Conservation (phyloP, 2,329 filamentous ascomycete species). For the Dryadomyces sulphureus region DNA sequence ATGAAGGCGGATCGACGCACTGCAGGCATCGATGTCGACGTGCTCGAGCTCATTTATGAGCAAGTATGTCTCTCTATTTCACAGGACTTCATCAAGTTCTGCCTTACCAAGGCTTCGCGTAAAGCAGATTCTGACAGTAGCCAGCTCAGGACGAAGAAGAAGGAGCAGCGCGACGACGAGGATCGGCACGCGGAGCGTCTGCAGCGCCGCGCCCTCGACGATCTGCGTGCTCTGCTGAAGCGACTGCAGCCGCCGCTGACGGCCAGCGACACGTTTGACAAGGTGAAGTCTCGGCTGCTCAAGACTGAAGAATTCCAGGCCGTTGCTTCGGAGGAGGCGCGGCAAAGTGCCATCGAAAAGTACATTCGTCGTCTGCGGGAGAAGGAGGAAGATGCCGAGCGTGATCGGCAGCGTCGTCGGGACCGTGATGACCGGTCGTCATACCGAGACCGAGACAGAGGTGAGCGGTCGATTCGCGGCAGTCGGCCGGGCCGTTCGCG, state of each 20-base stretch:
- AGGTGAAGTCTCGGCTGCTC: constrained; percentile 64
- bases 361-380: constrained; percentile 81
- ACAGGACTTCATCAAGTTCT: not conserved
- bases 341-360: constrained; percentile 79
- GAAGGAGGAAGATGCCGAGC: constrained; percentile 71
- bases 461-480: constrained; percentile 49
- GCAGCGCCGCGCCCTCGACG: constrained; percentile 72
- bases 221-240: constrained; percentile 74
- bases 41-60: constrained; percentile 69
- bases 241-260: constrained; percentile 75
- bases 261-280: constrained; percentile 72
- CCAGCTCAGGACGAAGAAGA: constrained; percentile 77
- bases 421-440: constrained; percentile 24
- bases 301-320: constrained; percentile 74
- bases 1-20: constrained; percentile 80
- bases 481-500: constrained; percentile 49
- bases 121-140: not conserved
- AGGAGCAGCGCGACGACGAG: constrained; percentile 66
- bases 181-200: constrained; percentile 75
- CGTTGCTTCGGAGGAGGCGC: constrained; percentile 68
- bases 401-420: constrained; percentile 34
- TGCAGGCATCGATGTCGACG: constrained; percentile 70
- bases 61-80: constrained; percentile 38
- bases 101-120: not conserved
- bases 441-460: constrained; percentile 3